These are phyloP conservation scores for Leishmania arabica DNA, from an alignment of 208 protist species.

Conservation along the genomic window DNA sequence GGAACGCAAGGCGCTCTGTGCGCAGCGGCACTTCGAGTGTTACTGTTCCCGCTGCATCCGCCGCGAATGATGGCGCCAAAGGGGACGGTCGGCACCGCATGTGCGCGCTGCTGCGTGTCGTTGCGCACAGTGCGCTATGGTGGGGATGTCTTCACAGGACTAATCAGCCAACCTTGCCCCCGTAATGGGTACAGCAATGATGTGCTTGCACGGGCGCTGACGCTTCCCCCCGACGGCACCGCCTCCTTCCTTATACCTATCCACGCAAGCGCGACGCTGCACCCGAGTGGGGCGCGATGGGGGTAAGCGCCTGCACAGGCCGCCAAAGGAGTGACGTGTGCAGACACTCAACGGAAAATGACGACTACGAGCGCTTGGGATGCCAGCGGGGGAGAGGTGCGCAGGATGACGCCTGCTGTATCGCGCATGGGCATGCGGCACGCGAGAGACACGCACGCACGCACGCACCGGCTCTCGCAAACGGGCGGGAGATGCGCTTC, in stretches of 20 bases:
- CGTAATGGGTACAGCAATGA: neutral
- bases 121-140: neutral
- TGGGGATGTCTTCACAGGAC: neutral
- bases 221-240: neutral
- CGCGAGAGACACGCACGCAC: neutral
- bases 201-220: neutral
- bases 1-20: conserved; percentile 74
- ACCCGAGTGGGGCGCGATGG: neutral
- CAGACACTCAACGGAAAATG: neutral
- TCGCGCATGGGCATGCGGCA: neutral
- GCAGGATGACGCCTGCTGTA: neutral
- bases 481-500: neutral
- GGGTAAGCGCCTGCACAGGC: no score
- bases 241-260: neutral
- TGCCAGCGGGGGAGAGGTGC: neutral
- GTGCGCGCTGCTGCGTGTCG: neutral
- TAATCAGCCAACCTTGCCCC: neutral
- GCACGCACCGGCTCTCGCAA: neutral
- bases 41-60: conserved; percentile 82
- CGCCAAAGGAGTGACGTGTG: no score
- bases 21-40: conserved; percentile 88
- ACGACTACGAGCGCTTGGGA: neutral
- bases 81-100: neutral
- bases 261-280: neutral
- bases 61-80: conserved; percentile 33